A percentile compares a stretch with the other conserved stretches of the same genome.
phyloP scores from a whole-genome alignment of 78 protist genomes.

The Cavenderia fasciculata region DNA sequence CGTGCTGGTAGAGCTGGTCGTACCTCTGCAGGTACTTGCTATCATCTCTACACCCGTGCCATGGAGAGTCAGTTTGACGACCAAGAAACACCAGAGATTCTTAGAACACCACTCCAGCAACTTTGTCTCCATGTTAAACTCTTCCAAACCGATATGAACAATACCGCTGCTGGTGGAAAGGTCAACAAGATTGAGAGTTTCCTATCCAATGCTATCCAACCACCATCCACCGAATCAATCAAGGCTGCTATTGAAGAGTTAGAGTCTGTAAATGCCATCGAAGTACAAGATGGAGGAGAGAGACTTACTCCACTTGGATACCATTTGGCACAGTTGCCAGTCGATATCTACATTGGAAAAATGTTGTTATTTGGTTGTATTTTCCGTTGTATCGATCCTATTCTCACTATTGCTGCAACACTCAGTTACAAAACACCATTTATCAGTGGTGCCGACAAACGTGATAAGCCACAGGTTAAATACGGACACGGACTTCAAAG shows the following conservation, averaged over 20 bases:
- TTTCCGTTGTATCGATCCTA: slow-evolving; percentile 90
- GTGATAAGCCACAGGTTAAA: slow-evolving; percentile 20
- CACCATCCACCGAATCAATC: slow-evolving; percentile 67
- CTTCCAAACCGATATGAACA: slow-evolving; percentile 22
- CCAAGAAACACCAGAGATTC: slow-evolving; percentile 89
- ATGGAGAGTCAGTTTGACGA: slow-evolving; percentile 33
- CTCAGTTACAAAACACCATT: slow-evolving; percentile 84
- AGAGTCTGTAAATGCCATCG: slow-evolving; percentile 22
- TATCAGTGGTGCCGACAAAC: slow-evolving; percentile 69
- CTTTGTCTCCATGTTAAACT: slow-evolving; percentile 84
- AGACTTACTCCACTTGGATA: slow-evolving; percentile 85
- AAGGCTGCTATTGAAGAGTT: slow-evolving; percentile 40
- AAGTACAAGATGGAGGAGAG: background rate
- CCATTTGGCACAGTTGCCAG: slow-evolving; percentile 91
- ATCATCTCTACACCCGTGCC: slow-evolving; percentile 70
- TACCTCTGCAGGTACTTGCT: slow-evolving; percentile 86
- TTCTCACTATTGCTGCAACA: slow-evolving; percentile 92
- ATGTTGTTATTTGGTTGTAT: slow-evolving; percentile 87
- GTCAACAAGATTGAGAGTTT: background rate
- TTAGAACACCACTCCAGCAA: slow-evolving; percentile 89
- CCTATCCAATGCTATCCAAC: slow-evolving; percentile 83
- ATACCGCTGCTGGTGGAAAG: background rate
- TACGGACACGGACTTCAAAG: slow-evolving; percentile 43
- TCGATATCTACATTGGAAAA: slow-evolving; percentile 91
- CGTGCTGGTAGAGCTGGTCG: slow-evolving; percentile 95